Evolutionary conservation across 345 rosid genomes (phyloP), one percentile per base, ranked within the genome.

Genomic region (Rhizophora apiculata): DNA sequence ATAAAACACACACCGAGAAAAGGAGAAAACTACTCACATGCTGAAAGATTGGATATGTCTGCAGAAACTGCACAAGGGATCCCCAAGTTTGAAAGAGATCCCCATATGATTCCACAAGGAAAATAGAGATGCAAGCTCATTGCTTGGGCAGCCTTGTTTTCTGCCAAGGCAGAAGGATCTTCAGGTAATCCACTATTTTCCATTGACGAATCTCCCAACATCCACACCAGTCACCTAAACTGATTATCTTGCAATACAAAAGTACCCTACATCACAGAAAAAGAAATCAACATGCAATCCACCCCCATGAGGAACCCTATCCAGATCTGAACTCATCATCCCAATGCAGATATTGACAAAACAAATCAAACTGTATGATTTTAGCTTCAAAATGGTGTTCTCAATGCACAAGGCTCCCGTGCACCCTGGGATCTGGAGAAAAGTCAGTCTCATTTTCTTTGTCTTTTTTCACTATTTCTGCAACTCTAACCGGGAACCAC

Each of bases 1-100:
- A 21, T 10, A 32, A 48, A 24, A 31, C 26, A 31, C 26, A n/a
- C 20, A 62, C 6, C n/a, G 21, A 46, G 10, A 55, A 7, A 36
- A 48, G 6, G 30, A 3, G 29, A 18, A 26, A 46, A 7, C 31
- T 68, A 84, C 96, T 88, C 69, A 94, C 96, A 94, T 2, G 96
- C 90, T 39, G 98, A 98, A 72, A 90, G 98, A 79, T 84, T 89
- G 39, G 98, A 92, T 53, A 95, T 87, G 65, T 95, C 99, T 2
- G 98, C 98, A 16, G 99, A 89, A 71, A 95, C 99, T 6, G 96
- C 97, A 72, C 97, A 95, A 62, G 96, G 89, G 54, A 92, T 92
- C 72, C 99, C 99, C 80, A 95, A 81, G 79, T 92, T 95, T 18
- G 99, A 95, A 70, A 95, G 96, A 31, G 94, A 98, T 62, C 97